These are phyloP conservation scores for Diutina ranongensis DNA, from an alignment of 1,139 yeast genomes.

Conservation along the genomic window DNA sequence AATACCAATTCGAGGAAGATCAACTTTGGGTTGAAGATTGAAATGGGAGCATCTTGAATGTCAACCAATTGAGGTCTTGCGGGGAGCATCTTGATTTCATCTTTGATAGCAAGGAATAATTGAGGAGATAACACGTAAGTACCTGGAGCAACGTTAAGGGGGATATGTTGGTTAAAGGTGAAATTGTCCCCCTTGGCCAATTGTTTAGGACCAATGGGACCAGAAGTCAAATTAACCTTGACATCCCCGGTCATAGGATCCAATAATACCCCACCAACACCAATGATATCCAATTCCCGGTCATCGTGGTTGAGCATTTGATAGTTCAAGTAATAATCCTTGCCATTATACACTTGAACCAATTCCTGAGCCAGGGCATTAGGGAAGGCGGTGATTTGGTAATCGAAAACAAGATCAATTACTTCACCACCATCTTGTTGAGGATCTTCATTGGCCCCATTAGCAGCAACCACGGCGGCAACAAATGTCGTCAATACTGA, in stretches of 20 bases:
- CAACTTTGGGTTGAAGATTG: slow-evolving; percentile 65
- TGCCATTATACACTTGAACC: background rate
- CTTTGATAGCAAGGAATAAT: slow-evolving; percentile 40
- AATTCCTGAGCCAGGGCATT: background rate
- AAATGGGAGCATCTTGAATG: slow-evolving; percentile 55
- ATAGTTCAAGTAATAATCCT: background rate
- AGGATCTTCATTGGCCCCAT: background rate
- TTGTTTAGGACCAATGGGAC: slow-evolving; percentile 50
- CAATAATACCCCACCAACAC: slow-evolving; percentile 62
- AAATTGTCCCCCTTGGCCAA: slow-evolving; percentile 39
- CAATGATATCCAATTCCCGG: slow-evolving; percentile 36
- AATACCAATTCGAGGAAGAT: slow-evolving; percentile 49
- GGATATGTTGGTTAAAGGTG: slow-evolving; percentile 41
- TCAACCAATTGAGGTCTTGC: slow-evolving; percentile 47
- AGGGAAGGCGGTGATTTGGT: background rate
- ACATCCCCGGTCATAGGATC: slow-evolving; percentile 42
- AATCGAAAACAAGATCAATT: background rate
- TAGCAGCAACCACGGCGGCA: slow-evolving; percentile 4
- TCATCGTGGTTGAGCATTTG: slow-evolving; percentile 2
- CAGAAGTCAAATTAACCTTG: slow-evolving; percentile 52
- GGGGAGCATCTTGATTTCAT: slow-evolving; percentile 43
- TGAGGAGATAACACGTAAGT: slow-evolving; percentile 53
- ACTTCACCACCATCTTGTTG: background rate
- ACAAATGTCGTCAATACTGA: background rate
- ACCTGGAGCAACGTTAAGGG: slow-evolving; percentile 45